These are phyloP conservation scores for Brettanomyces sp. DNA, from an alignment of 805 yeast genomes.

Conservation along the genomic window DNA sequence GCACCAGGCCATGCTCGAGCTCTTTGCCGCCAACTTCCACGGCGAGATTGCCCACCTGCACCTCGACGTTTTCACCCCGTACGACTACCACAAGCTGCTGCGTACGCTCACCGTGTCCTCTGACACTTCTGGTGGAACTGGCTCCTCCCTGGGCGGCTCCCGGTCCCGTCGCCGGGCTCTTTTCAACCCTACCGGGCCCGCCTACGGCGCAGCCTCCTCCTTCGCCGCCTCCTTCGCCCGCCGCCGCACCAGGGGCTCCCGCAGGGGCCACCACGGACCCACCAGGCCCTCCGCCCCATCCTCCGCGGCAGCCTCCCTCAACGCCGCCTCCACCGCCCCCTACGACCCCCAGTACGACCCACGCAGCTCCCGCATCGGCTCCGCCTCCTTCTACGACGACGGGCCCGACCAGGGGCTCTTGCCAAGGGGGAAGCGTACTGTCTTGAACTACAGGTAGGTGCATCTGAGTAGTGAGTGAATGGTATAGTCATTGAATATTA, in stretches of 20 bases:
- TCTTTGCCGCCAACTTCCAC: slow-evolving; percentile 59
- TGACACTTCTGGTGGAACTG: slow-evolving; percentile 6
- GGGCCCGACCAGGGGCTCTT: not conserved
- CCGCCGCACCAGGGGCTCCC: not conserved
- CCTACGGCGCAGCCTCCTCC: not conserved
- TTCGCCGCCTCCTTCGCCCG: not conserved
- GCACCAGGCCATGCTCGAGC: slow-evolving; percentile 56
- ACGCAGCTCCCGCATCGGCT: not conserved
- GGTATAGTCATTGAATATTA: no score
- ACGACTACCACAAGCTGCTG: slow-evolving; percentile 11
- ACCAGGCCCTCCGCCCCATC: not conserved
- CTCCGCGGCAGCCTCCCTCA: not conserved
- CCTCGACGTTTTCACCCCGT: slow-evolving; percentile 18
- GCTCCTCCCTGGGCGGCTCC: not conserved
- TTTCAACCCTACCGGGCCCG: not conserved
- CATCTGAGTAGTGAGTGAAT: no score
- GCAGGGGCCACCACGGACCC: not conserved
- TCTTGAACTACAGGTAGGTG: slow-evolving; percentile 1
- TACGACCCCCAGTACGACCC: not conserved
- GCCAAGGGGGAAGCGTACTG: not conserved
- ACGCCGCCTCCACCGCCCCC: not conserved
- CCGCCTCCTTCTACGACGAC: not conserved
- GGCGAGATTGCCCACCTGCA: slow-evolving; percentile 46
- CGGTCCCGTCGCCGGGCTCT: not conserved
- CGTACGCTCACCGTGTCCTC: slow-evolving; percentile 9